Base-by-base conservation (phyloP, 2,329 filamentous ascomycete species). In the Exophiala sp. region DNA sequence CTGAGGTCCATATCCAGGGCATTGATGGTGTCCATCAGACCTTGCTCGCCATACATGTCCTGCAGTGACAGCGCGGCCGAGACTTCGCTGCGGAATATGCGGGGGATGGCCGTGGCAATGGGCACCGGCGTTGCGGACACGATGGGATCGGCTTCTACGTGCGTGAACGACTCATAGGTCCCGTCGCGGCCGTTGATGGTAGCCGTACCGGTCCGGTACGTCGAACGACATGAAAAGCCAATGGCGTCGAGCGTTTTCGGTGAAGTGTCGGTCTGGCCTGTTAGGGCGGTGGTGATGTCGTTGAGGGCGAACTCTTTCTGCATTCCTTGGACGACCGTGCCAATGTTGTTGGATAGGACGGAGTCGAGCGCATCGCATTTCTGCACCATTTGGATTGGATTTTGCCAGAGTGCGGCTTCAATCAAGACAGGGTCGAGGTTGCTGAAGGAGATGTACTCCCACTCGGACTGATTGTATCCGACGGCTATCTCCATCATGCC, bases 401-500 rank as follows among this genome's bases (percentile, higher is more conserved):
- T 49, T 5, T 49, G 47, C 47, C 47, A 49, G 6, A 49, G 24
- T 2, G 47, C 47, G 14, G 38, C 38, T 18, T 49, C 47, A 11
- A 49, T 5, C 20, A 24, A 8, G 3, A 49, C 47, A 5, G 47
- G 35, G 1, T 40, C 20, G 14, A 36, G 11, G 18, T 49, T 36
- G 35, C 47, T 49, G 18, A 49, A 49, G 6, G 16, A 18, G n/a
- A 41, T 20, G 14, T 5, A 8, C 7, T 18, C 3, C 39, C 39
- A 18, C 2, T 41, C 34, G 6, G 6, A 9, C 14, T 49, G 40
- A 1, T 49, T 16, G 16, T 49, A 41, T 6, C 20, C 10, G 3
- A 49, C 35, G 10, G 34, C 47, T 20, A 49, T 41, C 33, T 49
- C 47, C 47, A 49, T 49, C 16, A 40, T 40, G 33, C 47, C 47